phyloP scores from a whole-genome alignment of 805 yeast species.

The Pichia sporocuriosa region DNA sequence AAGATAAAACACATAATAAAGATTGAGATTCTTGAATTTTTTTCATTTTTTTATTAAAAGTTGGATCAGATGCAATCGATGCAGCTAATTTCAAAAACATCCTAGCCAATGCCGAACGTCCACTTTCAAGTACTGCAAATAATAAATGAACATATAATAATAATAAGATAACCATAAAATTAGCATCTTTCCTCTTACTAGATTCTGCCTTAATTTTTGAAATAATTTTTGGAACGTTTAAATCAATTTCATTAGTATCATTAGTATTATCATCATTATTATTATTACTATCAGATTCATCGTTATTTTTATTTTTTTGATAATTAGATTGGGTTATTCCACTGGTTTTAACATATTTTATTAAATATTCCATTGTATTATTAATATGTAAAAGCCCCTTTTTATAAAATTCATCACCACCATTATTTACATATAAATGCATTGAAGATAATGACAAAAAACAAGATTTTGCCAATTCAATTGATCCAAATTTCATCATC shows the following conservation, averaged over 20 bases:
- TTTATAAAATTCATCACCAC: constrained; percentile 44
- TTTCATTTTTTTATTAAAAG: constrained; percentile 37
- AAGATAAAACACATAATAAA: constrained; percentile 44
- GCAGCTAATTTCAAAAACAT: constrained; percentile 44
- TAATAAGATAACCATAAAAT: constrained; percentile 42
- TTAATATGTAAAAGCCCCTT: constrained; percentile 49
- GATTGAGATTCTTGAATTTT: constrained; percentile 44
- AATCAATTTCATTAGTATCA: constrained; percentile 5
- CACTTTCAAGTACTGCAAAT: constrained; percentile 48
- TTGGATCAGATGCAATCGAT: constrained; percentile 40
- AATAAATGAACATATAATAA: constrained; percentile 48
- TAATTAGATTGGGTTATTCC: not conserved
- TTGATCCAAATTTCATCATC: constrained; percentile 50
- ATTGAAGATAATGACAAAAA: constrained; percentile 51
- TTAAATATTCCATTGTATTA: constrained; percentile 49
- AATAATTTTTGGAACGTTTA: constrained; percentile 31
- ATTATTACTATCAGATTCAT: not conserved
- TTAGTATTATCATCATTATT: too few species aligned
- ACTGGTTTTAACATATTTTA: constrained; percentile 34
- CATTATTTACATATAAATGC: constrained; percentile 50
- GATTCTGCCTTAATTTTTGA: constrained; percentile 33
- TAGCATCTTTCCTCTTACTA: constrained; percentile 32
- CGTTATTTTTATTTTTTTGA: not conserved
- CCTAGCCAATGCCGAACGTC: constrained; percentile 45
- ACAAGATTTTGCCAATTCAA: constrained; percentile 51